Base-by-base conservation (phyloP, 1,139 yeast genomes). In the Meyerozyma elateridarum region DNA sequence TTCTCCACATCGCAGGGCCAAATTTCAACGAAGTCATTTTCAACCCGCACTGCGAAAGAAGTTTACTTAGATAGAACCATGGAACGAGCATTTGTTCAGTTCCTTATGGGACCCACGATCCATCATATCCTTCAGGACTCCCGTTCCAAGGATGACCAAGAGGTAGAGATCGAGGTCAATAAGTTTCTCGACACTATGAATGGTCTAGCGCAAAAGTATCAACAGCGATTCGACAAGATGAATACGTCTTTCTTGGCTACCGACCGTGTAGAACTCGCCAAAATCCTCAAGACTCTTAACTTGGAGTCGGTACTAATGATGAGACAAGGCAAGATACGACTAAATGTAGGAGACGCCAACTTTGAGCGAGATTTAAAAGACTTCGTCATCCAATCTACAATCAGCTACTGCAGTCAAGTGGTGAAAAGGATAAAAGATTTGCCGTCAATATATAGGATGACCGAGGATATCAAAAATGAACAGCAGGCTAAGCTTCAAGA, bases 101-200 rank as follows among this genome's bases (percentile, higher is more conserved):
- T 61, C 17, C 46, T 61, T 9, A 46, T 61, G 5, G 61, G 61
- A 9, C 49, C 68, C 6, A 47, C 61, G 6, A 47, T 62, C 36
- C 58, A 61, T 40, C 42, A 40, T 22, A 32, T 48, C 4, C 43
- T 59, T 25, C 45, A 48, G 29, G 37, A 41, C 18, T 42, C 43
- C 27, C 39, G 43, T 13, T 31, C 33, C 14, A 14, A 20, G 12
- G 29, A 36, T 11, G 48, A 45, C 13, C 32, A 38, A 27, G 42
- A 39, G 30, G 44, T 49, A 1, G 35, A 34, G 12, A 31, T 56
- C 13, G 48, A 48, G 6, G 36, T 49, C 12, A 36, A 40, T 14
- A 30, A 34, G 22, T 54, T 58, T 28, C 24, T 57, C 6, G 22
- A 28, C 11, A 49, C 46, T 17, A 35, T 56, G 24, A 49, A 52